Conservation (phyloP, 1,284 basidiomycete genomes). For the Megacollybia platyphylla region DNA sequence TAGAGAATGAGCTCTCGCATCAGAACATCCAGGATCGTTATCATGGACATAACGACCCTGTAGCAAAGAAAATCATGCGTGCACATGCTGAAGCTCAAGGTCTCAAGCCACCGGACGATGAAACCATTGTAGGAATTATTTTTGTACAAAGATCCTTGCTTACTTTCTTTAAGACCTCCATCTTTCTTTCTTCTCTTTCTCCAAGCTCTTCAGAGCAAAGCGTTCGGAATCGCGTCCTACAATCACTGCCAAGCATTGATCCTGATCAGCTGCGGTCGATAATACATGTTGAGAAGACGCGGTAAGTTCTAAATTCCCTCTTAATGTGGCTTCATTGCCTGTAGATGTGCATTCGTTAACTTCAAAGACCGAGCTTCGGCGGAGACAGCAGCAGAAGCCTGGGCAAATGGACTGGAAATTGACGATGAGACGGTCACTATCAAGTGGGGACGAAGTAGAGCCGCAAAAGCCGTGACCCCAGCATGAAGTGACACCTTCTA, state of each 20-base stretch:
- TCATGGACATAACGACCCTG: slow-evolving; percentile 83
- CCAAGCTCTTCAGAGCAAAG: slow-evolving; percentile 60
- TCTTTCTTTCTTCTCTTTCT: slow-evolving; percentile 85
- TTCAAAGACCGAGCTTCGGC: slow-evolving; percentile 75
- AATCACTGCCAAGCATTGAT: slow-evolving; percentile 59
- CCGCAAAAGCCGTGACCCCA: slow-evolving; percentile 15
- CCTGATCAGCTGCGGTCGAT: slow-evolving; percentile 68
- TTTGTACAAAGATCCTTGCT: neutral
- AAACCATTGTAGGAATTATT: slow-evolving; percentile 56
- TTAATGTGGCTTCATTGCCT: slow-evolving; percentile 5
- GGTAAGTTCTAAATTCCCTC: slow-evolving; percentile 23
- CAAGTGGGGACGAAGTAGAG: slow-evolving; percentile 78
- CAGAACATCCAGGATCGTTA: slow-evolving; percentile 92
- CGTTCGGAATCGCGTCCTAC: slow-evolving; percentile 66
- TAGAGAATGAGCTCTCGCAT: slow-evolving; percentile 72
- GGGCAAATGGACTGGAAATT: slow-evolving; percentile 80
- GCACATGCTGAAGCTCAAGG: slow-evolving; percentile 68
- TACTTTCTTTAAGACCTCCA: slow-evolving; percentile 54
- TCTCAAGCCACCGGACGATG: slow-evolving; percentile 82
- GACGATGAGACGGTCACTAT: slow-evolving; percentile 66
- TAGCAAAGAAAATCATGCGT: slow-evolving; percentile 78
- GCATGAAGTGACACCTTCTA: slow-evolving; percentile 6
- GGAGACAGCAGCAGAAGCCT: slow-evolving; percentile 77
- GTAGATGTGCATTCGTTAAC: slow-evolving; percentile 91
- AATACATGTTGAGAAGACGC: slow-evolving; percentile 76